Percentiles rank a stretch among this genome's conserved stretches.
These are phyloP conservation scores for Fusarium equiseti DNA, from an alignment of 2,329 filamentous ascomycete genomes.

Conservation along the genomic window DNA sequence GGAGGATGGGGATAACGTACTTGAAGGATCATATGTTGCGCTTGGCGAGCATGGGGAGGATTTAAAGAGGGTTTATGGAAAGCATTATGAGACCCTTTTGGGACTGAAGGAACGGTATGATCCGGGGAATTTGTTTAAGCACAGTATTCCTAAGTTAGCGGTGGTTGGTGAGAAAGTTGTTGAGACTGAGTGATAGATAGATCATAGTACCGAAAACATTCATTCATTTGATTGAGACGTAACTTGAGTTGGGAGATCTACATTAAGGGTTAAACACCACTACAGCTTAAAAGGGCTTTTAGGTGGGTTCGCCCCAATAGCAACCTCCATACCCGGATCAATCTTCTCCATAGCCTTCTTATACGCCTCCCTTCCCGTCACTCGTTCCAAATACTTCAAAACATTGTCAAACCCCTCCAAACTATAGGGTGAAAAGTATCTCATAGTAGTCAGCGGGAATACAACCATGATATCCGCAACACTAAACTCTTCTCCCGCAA, in stretches of 20 bases:
- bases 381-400: conserved; percentile 59
- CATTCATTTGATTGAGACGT: background rate
- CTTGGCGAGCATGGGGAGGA: conserved; percentile 1
- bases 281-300: conserved; percentile 18
- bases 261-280: background rate
- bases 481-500: conserved; percentile 72
- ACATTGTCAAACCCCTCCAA: conserved; percentile 58
- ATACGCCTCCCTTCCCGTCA: conserved; percentile 61
- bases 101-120: background rate
- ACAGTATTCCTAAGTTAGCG: background rate
- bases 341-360: conserved; percentile 60
- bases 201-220: accelerated
- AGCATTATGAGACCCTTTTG: background rate
- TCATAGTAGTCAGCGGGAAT: conserved; percentile 71
- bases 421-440: conserved; percentile 62
- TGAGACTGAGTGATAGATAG: background rate
- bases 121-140: background rate
- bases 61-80: conserved; percentile 1
- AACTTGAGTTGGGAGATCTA: background rate
- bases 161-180: accelerated
- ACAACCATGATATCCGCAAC: conserved; percentile 75
- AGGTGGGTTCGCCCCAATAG: conserved; percentile 45
- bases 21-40: conserved; percentile 12
- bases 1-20: conserved; percentile 1
- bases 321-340: conserved; percentile 60